Base-by-base conservation (phyloP, 495 filamentous ascomycete genomes). In the Trichocladium uniseriatum region DNA sequence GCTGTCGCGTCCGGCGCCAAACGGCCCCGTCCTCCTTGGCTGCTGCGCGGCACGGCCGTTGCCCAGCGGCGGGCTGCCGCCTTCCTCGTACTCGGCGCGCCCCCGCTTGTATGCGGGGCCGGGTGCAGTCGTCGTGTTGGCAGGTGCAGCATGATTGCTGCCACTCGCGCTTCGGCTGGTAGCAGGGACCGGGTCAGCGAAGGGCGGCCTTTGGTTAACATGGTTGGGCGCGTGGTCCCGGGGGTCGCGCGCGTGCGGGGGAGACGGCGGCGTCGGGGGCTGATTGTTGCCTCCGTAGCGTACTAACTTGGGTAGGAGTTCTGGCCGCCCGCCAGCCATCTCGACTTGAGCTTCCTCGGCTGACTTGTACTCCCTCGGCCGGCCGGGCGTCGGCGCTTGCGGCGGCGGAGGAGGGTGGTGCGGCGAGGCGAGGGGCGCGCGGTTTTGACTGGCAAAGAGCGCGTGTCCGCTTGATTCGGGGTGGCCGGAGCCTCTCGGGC, bases 311-410 rank as follows among this genome's bases (percentile, higher is more conserved):
- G 92, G 92, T 16, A 95, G 73, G 19, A 96, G 72, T 32, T 97
- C 92, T 49, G 94, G 87, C 41, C 92, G 81, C 14, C 92, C 92
- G 46, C 88, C 91, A 6, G 92, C 83, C 56, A 98, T 68, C 45
- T 91, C 86, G 22, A 84, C 83, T 43, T 96, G 88, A 6, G 86
- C 92, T 62, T 98, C 92, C 62, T 98, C 92, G 13, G 92, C 92
- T 2, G 92, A 95, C 50, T 86, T 86, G 62, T 94, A 96, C 62
- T 98, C 92, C 34, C 91, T 81, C 3, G 80, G 75, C 45, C 92
- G 79, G 21, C 74, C 73, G 18, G 73, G 69, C 47, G 64, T 59
- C 8, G 66, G 66, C 11, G 57, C 51, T 39, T 66, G 65, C 14
- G 54, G 62, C 19, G 63, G 65, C 9, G 60, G 63, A 11, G 70